Base-by-base conservation (phyloP, 169 alveolate species). In the Plasmodium falciparum region DNA sequence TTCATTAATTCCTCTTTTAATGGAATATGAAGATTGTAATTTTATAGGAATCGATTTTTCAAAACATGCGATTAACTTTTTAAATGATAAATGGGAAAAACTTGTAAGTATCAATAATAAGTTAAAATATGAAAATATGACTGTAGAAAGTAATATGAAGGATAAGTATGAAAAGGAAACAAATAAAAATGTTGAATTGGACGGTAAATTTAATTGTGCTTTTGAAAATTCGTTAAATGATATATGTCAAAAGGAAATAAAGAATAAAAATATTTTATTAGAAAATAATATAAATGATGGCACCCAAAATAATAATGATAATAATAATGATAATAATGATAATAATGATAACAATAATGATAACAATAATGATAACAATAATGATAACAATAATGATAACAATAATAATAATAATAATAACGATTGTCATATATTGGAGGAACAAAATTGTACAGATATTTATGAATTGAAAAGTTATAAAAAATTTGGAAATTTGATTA, bases 31-130 rank as follows among this genome's bases (percentile, higher is more conserved):
- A 11, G 17, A 89, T 62, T 93, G 94, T 11, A 74, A 93, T 80
- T 96, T 95, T 45, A 93, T 96, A 83, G 98, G 97, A n/a, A 94
- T 97, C 89, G 99, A 97, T 92, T 97, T 97, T 90, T 95, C 98
- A 6, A 74, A 88, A 47, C 92, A 96, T 93, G 99, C 99, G 29
- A 93, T 97, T 15, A 94, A 94, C 22, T 83, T 96, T 72, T 95
- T 97, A 29, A 73, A 92, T 61, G 95, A 88, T 26, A 88, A 90
- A 58, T 92, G 95, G 95, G 63, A 61, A 54, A 26, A 54, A 45
- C 47, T 80, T 43, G 43, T 69, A 15, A 56, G 50, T 43, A 67
- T 39, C 65, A 66, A 80, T 58, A 47, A 58, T 72, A 63, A 54
- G 45, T 26, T 54, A 24, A 80, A 72, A 61, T 59, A 13, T 8